Evolutionary conservation across 768 basidiomycete genomes (phyloP).

Genomic region (Paxillus rubicundulus): DNA sequence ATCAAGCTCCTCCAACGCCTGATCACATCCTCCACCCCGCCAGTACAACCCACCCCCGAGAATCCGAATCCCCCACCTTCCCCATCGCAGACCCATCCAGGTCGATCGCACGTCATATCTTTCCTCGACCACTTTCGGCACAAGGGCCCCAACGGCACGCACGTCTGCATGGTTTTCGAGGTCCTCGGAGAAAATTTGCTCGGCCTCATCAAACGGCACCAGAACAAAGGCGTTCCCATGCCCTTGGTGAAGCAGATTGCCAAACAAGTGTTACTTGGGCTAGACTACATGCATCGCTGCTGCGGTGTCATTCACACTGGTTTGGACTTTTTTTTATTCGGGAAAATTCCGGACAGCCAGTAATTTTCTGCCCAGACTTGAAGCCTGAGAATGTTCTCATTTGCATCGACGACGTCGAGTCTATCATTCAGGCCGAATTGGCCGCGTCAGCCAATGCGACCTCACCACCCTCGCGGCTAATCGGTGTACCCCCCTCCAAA

Average conservation of each 20-base stretch:
- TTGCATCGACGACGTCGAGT: conserved; percentile 94
- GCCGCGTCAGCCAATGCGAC: conserved; percentile 38
- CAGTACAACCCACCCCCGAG: conserved; percentile 43
- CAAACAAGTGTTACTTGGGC: conserved; percentile 90
- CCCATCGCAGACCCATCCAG: conserved; percentile 75
- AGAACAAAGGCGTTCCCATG: conserved; percentile 97
- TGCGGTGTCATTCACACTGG: conserved; percentile 97
- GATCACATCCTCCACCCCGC: conserved; percentile 75
- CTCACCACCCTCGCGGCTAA: conserved; percentile 56
- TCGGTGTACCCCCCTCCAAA: conserved; percentile 91
- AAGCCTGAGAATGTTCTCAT: conserved; percentile 99
- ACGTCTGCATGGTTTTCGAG: conserved; percentile 99
- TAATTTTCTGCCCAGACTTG: conserved; percentile 53
- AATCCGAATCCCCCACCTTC: conserved; percentile 50
- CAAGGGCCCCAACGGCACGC: conserved; percentile 93
- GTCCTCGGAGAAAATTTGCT: conserved; percentile 96
- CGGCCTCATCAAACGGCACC: conserved; percentile 95
- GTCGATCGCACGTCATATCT: conserved; percentile 91
- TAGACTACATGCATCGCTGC: conserved; percentile 97
- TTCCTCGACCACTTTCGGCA: conserved; percentile 98
- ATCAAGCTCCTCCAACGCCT: conserved; percentile 96
- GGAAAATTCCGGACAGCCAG: neutral
- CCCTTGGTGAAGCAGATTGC: conserved; percentile 92
- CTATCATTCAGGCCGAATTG: conserved; percentile 84
- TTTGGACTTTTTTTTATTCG: conserved; percentile 27